A percentile compares a stretch with the other conserved stretches of the same genome.
Conservation (phyloP, 2,329 filamentous ascomycete species). For the Trichophyton benhamiae region DNA sequence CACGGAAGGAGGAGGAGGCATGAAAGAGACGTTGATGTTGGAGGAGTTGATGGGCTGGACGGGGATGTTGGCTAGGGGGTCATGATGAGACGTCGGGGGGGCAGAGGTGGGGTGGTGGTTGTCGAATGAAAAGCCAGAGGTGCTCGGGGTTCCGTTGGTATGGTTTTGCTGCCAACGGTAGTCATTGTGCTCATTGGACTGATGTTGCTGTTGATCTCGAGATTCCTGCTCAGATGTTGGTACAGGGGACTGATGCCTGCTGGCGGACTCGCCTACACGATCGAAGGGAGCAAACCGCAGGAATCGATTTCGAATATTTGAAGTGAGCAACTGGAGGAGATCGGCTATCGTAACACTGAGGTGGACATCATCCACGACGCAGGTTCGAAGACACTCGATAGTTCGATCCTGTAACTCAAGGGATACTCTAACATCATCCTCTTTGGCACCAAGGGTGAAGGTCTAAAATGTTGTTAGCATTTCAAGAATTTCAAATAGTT, state of each 20-base stretch:
- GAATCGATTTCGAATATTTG: slow-evolving; percentile 46
- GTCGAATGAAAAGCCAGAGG: slow-evolving; percentile 13
- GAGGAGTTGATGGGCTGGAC: slow-evolving; percentile 35
- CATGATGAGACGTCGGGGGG: slow-evolving; percentile 24
- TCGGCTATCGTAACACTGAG: slow-evolving; percentile 51
- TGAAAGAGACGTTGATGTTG: slow-evolving; percentile 35
- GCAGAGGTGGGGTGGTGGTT: slow-evolving; percentile 14
- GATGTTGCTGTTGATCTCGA: slow-evolving; percentile 6
- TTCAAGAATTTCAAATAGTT: not conserved
- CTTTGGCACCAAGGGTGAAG: slow-evolving; percentile 50
- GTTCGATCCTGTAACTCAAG: slow-evolving; percentile 47
- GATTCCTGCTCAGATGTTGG: slow-evolving; percentile 18
- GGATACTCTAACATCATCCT: slow-evolving; percentile 48
- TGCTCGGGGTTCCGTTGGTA: not conserved
- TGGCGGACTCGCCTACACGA: slow-evolving; percentile 31
- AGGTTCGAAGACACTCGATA: slow-evolving; percentile 46
- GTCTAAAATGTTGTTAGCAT: slow-evolving; percentile 30
- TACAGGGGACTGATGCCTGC: slow-evolving; percentile 27
- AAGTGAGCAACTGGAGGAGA: slow-evolving; percentile 46
- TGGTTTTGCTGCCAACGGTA: slow-evolving; percentile 10
- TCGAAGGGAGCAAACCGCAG: slow-evolving; percentile 44
- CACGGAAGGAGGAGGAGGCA: slow-evolving; percentile 36
- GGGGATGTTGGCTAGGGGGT: slow-evolving; percentile 34
- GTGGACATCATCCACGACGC: slow-evolving; percentile 55
- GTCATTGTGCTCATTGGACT: slow-evolving; percentile 10